Conservation (phyloP, 495 filamentous ascomycete species). For the Mycothermus thermophilus region DNA sequence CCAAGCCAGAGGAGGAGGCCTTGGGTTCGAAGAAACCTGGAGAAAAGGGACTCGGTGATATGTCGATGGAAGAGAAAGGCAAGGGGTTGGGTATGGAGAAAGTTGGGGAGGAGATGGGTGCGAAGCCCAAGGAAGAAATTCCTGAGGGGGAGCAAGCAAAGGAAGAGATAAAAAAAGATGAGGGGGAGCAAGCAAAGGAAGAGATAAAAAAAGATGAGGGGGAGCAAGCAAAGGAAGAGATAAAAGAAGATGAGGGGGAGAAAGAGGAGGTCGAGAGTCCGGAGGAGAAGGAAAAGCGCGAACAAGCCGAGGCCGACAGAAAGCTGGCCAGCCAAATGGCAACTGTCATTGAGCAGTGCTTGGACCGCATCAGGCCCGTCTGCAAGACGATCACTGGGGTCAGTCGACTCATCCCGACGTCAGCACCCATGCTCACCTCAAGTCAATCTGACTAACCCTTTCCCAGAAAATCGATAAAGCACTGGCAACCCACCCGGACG, state of each 20-base stretch:
- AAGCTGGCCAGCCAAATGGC: conserved; percentile 70
- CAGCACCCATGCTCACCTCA: background rate
- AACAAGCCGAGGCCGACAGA: conserved; percentile 49
- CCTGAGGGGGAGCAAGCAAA: background rate
- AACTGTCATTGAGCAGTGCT: conserved; percentile 56
- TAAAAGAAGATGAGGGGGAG: no score
- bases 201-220: no score
- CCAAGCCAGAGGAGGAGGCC: no score
- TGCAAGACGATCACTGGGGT: conserved; percentile 80
- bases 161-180: conserved; percentile 1
- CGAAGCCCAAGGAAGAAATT: background rate
- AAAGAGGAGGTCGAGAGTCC: conserved; percentile 37
- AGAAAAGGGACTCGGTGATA: no score
- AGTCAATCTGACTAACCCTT: background rate
- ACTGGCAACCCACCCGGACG: conserved; percentile 72
- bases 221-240: conserved; percentile 11
- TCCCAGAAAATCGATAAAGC: conserved; percentile 60
- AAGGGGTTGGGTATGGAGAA: conserved; percentile 22
- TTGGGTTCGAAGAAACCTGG: no score
- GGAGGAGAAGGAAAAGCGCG: conserved; percentile 39
- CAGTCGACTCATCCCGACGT: conserved; percentile 23
- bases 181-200: background rate
- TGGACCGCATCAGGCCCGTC: conserved; percentile 73
- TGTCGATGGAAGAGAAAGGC: no score
- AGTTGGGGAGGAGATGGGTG: background rate